A percentile compares a stretch with the other conserved stretches of the same genome.
Evolutionary conservation across 2,329 filamentous ascomycete species (phyloP).

Genomic region (Cercospora janseana): DNA sequence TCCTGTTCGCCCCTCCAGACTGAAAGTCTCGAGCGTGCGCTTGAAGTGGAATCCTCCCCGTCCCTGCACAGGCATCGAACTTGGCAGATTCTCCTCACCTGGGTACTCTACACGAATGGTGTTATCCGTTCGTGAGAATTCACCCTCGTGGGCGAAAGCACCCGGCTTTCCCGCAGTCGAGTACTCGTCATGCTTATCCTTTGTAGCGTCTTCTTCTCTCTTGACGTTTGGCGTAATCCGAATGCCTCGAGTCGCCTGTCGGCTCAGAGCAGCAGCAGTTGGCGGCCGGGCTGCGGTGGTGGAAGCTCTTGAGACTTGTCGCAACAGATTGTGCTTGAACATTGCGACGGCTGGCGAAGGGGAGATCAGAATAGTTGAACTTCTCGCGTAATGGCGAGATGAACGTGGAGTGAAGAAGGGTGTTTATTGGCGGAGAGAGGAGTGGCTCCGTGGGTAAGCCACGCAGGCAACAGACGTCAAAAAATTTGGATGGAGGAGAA

Average conservation of each 20-base stretch:
- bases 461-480: background rate
- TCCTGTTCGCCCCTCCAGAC: slow-evolving; percentile 76
- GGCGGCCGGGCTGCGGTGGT: slow-evolving; percentile 30
- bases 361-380: background rate
- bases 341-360: slow-evolving; percentile 21
- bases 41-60: slow-evolving; percentile 79
- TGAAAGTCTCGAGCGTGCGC: slow-evolving; percentile 81
- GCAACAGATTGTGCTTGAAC: slow-evolving; percentile 36
- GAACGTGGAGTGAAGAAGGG: background rate
- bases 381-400: background rate
- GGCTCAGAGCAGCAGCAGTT: slow-evolving; percentile 28
- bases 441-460: slow-evolving; percentile 1
- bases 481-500: too few species aligned
- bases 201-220: slow-evolving; percentile 30
- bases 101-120: slow-evolving; percentile 77
- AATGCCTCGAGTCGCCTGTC: slow-evolving; percentile 23
- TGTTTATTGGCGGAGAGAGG: slow-evolving; percentile 1
- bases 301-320: slow-evolving; percentile 36
- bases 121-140: slow-evolving; percentile 76
- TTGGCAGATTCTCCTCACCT: slow-evolving; percentile 72
- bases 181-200: slow-evolving; percentile 35
- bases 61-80: slow-evolving; percentile 67
- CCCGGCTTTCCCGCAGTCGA: slow-evolving; percentile 38
- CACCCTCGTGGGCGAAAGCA: slow-evolving; percentile 55
- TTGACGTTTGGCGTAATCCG: slow-evolving; percentile 22